Evolutionary conservation across 1,284 basidiomycete species (phyloP).

Genomic region (Anthracocystis setariae): DNA sequence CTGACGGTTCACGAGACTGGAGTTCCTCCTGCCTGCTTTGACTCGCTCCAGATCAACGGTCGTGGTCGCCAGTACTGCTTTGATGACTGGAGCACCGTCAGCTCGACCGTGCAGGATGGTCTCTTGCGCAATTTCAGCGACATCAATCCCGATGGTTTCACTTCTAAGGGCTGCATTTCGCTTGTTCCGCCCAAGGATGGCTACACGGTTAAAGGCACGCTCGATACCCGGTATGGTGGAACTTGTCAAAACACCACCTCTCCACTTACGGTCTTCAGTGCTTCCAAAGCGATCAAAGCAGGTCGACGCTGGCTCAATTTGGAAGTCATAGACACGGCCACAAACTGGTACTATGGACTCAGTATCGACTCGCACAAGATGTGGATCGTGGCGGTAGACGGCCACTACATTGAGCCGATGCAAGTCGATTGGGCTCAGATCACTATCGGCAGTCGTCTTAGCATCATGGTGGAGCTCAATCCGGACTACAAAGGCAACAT

Average conservation of each 20-base stretch:
- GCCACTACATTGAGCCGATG: constrained; percentile 45
- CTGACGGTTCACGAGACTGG: constrained; percentile 48
- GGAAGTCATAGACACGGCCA: constrained; percentile 38
- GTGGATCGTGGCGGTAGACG: constrained; percentile 51
- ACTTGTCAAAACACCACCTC: constrained; percentile 47
- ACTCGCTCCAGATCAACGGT: constrained; percentile 51
- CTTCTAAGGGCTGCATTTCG: constrained; percentile 53
- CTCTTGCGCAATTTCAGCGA: constrained; percentile 40
- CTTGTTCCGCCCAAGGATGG: constrained; percentile 45
- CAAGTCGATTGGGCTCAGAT: constrained; percentile 43
- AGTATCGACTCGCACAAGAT: constrained; percentile 36
- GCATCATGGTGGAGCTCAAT: constrained; percentile 51
- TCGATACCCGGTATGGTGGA: constrained; percentile 46
- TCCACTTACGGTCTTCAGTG: constrained; percentile 42
- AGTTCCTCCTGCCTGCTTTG: constrained; percentile 51
- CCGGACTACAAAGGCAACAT: constrained; percentile 14
- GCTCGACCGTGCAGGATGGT: constrained; percentile 18
- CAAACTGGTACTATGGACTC: constrained; percentile 40
- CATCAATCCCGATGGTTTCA: constrained; percentile 37
- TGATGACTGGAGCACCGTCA: constrained; percentile 28
- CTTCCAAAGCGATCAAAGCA: constrained; percentile 27
- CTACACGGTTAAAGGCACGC: constrained; percentile 32
- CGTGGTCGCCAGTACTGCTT: constrained; percentile 49
- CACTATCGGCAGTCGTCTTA: constrained; percentile 46
- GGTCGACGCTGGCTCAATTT: constrained; percentile 45